A percentile compares a stretch with the other conserved stretches of the same genome.
Conservation (phyloP, 257 asterid genomes). For the Capsicum baccatum region DNA sequence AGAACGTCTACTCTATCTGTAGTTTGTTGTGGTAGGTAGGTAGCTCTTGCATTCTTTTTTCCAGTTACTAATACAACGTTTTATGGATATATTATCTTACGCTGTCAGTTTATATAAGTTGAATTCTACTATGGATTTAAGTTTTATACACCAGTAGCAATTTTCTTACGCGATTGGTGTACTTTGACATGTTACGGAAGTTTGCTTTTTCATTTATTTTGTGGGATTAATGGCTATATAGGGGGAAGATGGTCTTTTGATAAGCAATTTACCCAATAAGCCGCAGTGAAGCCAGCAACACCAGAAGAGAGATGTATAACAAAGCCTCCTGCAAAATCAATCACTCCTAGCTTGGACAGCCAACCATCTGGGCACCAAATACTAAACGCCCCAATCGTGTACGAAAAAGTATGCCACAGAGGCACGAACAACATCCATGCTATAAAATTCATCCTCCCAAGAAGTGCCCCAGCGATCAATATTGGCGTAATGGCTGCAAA, state of each 20-base stretch:
- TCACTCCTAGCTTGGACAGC: constrained; percentile 58
- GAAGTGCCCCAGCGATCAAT: constrained; percentile 56
- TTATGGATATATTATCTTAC: too few relatives aligned
- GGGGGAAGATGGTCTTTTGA: neutral
- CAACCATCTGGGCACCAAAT: constrained; percentile 66
- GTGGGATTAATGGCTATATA: neutral
- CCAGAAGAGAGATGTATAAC: constrained; percentile 69
- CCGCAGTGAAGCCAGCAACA: constrained; percentile 65
- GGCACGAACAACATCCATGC: constrained; percentile 73
- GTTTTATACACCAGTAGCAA: too few relatives aligned
- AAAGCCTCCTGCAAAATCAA: constrained; percentile 66
- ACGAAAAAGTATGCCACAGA: constrained; percentile 63
- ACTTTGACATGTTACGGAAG: too few relatives aligned
- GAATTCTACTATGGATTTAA: too few relatives aligned
- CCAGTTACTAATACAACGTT: too few relatives aligned
- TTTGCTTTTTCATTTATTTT: too few relatives aligned
- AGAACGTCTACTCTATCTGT: too few relatives aligned
- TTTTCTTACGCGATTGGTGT: too few relatives aligned
- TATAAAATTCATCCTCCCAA: constrained; percentile 59
- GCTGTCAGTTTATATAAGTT: too few relatives aligned
- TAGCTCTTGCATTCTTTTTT: too few relatives aligned
- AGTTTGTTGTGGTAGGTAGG: too few relatives aligned
- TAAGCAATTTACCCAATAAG: constrained; percentile 49
- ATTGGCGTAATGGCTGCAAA: constrained; percentile 61
- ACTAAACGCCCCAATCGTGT: constrained; percentile 59